Evolutionary conservation across 345 rosid species (phyloP).

Genomic region (Hibiscus trionum): DNA sequence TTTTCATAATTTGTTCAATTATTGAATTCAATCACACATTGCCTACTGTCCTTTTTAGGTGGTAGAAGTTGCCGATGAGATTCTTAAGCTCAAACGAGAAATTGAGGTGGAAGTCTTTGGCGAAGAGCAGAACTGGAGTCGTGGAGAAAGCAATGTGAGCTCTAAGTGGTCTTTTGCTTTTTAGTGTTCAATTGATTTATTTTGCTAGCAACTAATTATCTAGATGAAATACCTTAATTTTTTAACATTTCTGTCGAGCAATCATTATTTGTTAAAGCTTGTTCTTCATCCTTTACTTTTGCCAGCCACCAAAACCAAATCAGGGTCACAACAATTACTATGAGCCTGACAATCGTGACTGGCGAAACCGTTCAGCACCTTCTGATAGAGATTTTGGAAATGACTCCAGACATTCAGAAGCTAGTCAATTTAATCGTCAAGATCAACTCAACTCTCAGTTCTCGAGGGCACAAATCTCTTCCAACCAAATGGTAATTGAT

Average conservation of each 20-base stretch:
- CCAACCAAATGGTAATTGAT: slow-evolving; percentile 46
- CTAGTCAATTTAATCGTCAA: slow-evolving; percentile 19
- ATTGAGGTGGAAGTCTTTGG: slow-evolving; percentile 64
- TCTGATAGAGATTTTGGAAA: slow-evolving; percentile 9
- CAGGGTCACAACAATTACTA: slow-evolving; percentile 56
- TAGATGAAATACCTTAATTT: background rate
- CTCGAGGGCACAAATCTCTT: slow-evolving; percentile 33
- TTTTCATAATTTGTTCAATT: background rate
- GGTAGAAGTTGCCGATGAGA: slow-evolving; percentile 47
- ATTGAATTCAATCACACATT: background rate
- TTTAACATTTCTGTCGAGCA: background rate
- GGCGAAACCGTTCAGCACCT: slow-evolving; percentile 74
- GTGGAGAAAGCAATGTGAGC: slow-evolving; percentile 54
- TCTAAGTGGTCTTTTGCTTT: background rate
- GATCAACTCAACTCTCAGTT: slow-evolving; percentile 45
- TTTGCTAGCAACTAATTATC: background rate
- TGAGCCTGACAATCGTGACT: slow-evolving; percentile 86
- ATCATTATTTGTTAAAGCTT: background rate
- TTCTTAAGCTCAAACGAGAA: slow-evolving; percentile 54
- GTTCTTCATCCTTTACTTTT: background rate
- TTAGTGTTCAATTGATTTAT: background rate
- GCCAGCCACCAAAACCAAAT: slow-evolving; percentile 31
- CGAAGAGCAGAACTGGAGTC: slow-evolving; percentile 69
- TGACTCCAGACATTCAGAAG: too few relatives aligned
- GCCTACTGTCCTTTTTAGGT: slow-evolving; percentile 21